Evolutionary conservation across 176 grass and related monocot species (phyloP), one percentile per base, ranked within the genome.

Genomic region (Alopecurus myosuroides): DNA sequence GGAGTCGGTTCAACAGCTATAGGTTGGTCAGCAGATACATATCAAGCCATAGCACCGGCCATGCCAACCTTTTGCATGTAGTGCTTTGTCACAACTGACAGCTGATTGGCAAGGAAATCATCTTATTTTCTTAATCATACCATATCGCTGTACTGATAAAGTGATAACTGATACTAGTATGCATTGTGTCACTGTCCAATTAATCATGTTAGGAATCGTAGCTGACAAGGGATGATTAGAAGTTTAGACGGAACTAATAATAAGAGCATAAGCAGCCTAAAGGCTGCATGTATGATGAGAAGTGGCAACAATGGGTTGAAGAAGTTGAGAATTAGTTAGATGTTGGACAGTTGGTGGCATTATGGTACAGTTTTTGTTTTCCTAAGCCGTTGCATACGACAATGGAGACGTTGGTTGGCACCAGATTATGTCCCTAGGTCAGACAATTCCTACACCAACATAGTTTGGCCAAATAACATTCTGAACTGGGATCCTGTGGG

Each of bases 61-160:
- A 65, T 51, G 34, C 42, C 31, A 49, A 55, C 87, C 65, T 37
- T 75, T 39, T 85, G 70, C 61, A 40, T 80, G 8, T 62, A 63
- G 13, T 52, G 28, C 14, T 85, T 77, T 76, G 45, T 83, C 13
- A 8, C 74, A 76, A 35, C 62, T 51, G 12, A 4, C 53, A 74
- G 30, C 61, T 84, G 30, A 28, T 90, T 74, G 89, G 37, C 76
- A 80, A 60, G 46, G 39, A 84, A 22, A 61, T 42, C 49, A 8
- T 42, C 20, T 34, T 34, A 14, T 65, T 86, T 90, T 45, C 10
- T 82, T 83, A 85, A 89, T 74, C 36, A 66, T 79, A 73, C 45
- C 44, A 74, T 49, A 73, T 63, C 0, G 66, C 31, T 76, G 80
- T 7, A 15, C 74, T 15, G 19, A 62, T 50, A 33, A 75, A 75